Evolutionary conservation across 768 basidiomycete genomes (phyloP).

Genomic region (Exidia glandulosa): DNA sequence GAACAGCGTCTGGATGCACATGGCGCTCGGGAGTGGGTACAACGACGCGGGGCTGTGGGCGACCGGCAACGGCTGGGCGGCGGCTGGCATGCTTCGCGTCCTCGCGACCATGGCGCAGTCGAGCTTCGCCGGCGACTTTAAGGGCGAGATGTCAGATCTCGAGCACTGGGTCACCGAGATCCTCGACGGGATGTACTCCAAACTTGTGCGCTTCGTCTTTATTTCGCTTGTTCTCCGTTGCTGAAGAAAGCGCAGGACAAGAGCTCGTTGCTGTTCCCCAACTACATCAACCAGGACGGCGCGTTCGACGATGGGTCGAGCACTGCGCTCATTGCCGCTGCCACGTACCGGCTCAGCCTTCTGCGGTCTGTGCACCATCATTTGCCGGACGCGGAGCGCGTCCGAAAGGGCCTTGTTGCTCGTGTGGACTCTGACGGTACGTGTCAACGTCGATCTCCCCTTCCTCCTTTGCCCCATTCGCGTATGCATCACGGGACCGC

Average conservation of each 20-base stretch:
- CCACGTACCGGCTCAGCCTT: constrained; percentile 63
- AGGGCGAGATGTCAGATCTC: constrained; percentile 46
- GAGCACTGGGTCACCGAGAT: constrained; percentile 61
- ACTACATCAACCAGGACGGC: constrained; percentile 51
- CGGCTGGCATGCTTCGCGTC: constrained; percentile 78
- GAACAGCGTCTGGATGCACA: constrained; percentile 61
- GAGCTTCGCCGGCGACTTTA: constrained; percentile 36
- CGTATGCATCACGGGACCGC: background rate
- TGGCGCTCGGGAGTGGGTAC: constrained; percentile 44
- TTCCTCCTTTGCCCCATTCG: background rate
- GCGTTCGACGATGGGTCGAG: constrained; percentile 67
- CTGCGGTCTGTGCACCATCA: constrained; percentile 36
- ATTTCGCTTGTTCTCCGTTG: constrained; percentile 4
- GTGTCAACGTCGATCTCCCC: background rate
- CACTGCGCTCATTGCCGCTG: constrained; percentile 63
- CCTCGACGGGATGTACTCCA: constrained; percentile 54
- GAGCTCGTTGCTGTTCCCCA: constrained; percentile 39
- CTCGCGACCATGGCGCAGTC: constrained; percentile 62
- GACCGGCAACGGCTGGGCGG: constrained; percentile 81
- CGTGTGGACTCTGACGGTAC: background rate
- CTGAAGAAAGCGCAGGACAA: constrained; percentile 3
- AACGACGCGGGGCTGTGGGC: constrained; percentile 63
- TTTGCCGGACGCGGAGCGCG: constrained; percentile 47
- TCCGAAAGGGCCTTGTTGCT: constrained; percentile 30
- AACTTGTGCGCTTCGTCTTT: constrained; percentile 34